Conservation (phyloP, 2,329 filamentous ascomycete species). For the Venturia aucupariae region DNA sequence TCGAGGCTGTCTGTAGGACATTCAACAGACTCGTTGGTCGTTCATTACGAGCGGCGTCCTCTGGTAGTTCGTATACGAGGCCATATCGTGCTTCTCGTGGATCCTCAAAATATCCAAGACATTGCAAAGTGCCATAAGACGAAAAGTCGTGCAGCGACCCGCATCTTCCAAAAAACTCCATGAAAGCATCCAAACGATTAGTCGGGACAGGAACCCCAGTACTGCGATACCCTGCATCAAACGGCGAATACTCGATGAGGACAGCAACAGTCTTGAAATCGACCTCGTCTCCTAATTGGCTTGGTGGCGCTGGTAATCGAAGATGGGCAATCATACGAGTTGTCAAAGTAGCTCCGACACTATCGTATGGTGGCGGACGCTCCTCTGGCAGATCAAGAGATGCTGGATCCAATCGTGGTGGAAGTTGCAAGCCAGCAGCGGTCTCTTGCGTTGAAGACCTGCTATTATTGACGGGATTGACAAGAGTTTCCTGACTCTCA, state of each 20-base stretch:
- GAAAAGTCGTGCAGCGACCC: slow-evolving; percentile 24
- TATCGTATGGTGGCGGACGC: slow-evolving; percentile 40
- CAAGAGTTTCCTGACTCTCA: slow-evolving; percentile 32
- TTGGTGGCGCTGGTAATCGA: slow-evolving; percentile 16
- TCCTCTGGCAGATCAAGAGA: slow-evolving; percentile 37
- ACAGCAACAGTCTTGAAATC: slow-evolving; percentile 38
- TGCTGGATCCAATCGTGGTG: slow-evolving; percentile 29
- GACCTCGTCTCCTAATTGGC: not conserved
- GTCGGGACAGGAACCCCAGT: slow-evolving; percentile 39
- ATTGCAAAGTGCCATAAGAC: slow-evolving; percentile 43
- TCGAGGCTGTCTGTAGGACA: slow-evolving; percentile 37
- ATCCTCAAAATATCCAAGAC: slow-evolving; percentile 64
- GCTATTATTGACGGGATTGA: slow-evolving; percentile 27
- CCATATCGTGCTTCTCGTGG: slow-evolving; percentile 59
- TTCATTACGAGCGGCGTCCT: slow-evolving; percentile 26
- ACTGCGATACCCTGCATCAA: slow-evolving; percentile 37
- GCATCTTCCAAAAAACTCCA: slow-evolving; percentile 23
- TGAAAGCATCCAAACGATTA: slow-evolving; percentile 34
- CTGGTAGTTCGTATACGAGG: slow-evolving; percentile 65
- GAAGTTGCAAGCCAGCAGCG: slow-evolving; percentile 15
- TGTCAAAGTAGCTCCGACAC: slow-evolving; percentile 34
- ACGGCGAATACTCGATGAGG: slow-evolving; percentile 59
- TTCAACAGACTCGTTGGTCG: slow-evolving; percentile 38
- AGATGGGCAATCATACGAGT: slow-evolving; percentile 38
- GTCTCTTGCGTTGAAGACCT: slow-evolving; percentile 21